Evolutionary conservation across 495 filamentous ascomycete species (phyloP).

Genomic region (Penicillium cosmopolitanum): DNA sequence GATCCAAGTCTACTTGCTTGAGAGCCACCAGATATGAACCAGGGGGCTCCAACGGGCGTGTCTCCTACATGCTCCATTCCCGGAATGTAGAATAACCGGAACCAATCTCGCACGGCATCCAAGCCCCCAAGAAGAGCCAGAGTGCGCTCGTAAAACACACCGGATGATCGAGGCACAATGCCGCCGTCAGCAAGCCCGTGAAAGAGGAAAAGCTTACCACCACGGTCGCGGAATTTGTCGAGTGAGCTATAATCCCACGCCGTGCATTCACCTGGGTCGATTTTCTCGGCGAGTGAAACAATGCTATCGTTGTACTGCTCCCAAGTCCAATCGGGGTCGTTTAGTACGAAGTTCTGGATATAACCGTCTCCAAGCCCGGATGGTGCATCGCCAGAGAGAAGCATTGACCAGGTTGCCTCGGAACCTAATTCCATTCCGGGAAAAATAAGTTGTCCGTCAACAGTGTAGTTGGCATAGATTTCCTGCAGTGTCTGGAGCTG

Average conservation of each 20-base stretch:
- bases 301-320: not conserved
- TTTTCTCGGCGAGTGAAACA: not conserved
- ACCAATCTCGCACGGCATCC: not conserved
- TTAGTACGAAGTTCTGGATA: not conserved
- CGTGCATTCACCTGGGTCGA: not conserved
- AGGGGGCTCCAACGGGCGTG: not conserved
- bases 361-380: not conserved
- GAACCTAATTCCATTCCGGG: not conserved
- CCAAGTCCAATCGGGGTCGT: not conserved
- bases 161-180: not conserved
- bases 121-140: not conserved
- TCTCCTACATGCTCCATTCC: not conserved
- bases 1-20: no score
- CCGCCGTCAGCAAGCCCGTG: constrained; percentile 5
- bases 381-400: not conserved
- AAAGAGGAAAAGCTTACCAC: not conserved
- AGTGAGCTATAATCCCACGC: not conserved
- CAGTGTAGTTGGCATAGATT: not conserved
- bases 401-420: not conserved
- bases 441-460: not conserved
- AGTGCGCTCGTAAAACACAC: not conserved
- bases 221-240: not conserved
- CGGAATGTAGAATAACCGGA: not conserved
- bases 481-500: not conserved
- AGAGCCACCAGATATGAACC: no score